Evolutionary conservation across 176 grass and related monocot species (phyloP).

Genomic region (Miscanthus lutarioriparius): DNA sequence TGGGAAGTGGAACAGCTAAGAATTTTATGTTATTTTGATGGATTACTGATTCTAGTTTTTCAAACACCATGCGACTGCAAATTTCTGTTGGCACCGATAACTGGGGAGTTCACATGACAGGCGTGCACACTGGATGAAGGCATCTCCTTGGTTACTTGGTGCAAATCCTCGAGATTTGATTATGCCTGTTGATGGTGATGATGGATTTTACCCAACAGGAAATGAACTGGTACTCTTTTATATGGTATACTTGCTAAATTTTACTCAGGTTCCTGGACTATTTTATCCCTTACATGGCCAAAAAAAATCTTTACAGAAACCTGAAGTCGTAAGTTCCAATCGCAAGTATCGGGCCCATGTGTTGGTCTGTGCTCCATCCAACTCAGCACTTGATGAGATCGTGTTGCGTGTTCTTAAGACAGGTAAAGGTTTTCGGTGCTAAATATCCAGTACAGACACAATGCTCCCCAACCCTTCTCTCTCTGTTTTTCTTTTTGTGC

Average conservation of each 20-base stretch:
- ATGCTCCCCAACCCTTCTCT: not conserved
- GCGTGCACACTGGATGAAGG: slow-evolving; percentile 77
- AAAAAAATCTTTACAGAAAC: slow-evolving; percentile 68
- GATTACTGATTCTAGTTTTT: slow-evolving; percentile 9
- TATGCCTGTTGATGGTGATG: slow-evolving; percentile 90
- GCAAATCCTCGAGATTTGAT: slow-evolving; percentile 89
- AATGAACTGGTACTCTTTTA: slow-evolving; percentile 80
- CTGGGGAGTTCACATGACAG: slow-evolving; percentile 43
- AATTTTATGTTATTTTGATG: not conserved
- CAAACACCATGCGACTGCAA: slow-evolving; percentile 1
- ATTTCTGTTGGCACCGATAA: slow-evolving; percentile 36
- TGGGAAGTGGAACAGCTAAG: not conserved
- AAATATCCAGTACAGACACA: slow-evolving; percentile 11
- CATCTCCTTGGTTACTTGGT: slow-evolving; percentile 84
- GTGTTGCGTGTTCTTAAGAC: slow-evolving; percentile 82
- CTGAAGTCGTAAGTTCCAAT: slow-evolving; percentile 88
- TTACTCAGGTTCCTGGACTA: slow-evolving; percentile 13
- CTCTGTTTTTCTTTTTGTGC: not conserved
- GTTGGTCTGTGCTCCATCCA: slow-evolving; percentile 97
- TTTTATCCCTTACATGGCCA: slow-evolving; percentile 28
- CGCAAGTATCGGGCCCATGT: slow-evolving; percentile 93
- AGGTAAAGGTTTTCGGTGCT: slow-evolving; percentile 51
- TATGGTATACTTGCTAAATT: slow-evolving; percentile 19
- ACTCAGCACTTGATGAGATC: slow-evolving; percentile 97
- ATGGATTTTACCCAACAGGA: slow-evolving; percentile 94